Conservation (phyloP, 176 grass and related monocot species). For the Cenchrus fungigraminus region DNA sequence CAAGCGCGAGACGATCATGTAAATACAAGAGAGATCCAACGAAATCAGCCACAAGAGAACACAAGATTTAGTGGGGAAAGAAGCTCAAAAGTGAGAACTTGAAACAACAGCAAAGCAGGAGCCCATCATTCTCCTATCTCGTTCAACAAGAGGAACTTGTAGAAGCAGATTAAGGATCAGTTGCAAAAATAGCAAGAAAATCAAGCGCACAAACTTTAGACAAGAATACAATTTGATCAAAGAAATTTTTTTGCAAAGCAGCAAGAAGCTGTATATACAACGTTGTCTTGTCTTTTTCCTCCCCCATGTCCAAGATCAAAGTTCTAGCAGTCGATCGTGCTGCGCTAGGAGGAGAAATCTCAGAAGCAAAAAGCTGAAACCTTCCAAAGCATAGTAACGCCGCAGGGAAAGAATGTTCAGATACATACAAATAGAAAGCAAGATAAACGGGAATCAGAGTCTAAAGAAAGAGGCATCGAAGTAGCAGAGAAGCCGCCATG, state of each 20-base stretch:
- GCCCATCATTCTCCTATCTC: background rate
- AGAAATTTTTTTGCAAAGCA: background rate
- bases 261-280: background rate
- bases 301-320: constrained; percentile 23
- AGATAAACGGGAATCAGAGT: background rate
- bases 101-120: background rate
- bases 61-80: background rate
- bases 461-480: constrained; percentile 30
- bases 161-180: background rate
- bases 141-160: background rate
- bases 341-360: constrained; percentile 13
- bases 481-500: constrained; percentile 9
- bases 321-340: constrained; percentile 18
- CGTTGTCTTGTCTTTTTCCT: background rate
- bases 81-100: background rate
- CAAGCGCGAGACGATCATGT: background rate
- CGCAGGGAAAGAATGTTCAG: constrained; percentile 13
- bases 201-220: background rate
- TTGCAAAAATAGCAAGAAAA: constrained; percentile 35
- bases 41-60: constrained; percentile 11
- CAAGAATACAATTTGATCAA: background rate
- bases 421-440: constrained; percentile 34
- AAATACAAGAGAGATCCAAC: constrained; percentile 24
- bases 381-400: constrained; percentile 25
- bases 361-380: constrained; percentile 34